These are phyloP conservation scores for Phycomyces blakesleeanus DNA, from an alignment of 192 early-diverging fungal genomes.

Conservation along the genomic window DNA sequence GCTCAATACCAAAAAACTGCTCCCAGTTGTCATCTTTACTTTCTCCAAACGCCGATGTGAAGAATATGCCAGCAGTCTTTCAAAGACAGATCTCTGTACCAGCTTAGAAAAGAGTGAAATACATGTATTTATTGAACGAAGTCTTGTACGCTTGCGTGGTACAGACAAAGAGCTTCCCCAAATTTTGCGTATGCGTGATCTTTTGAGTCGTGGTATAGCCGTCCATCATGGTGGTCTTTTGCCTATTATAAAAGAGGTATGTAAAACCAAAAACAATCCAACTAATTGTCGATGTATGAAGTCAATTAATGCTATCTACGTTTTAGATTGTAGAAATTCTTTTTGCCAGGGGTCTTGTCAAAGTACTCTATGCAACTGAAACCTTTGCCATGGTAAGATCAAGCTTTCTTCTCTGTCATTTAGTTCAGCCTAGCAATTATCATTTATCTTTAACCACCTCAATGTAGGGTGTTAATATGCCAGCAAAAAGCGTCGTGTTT, in stretches of 20 bases:
- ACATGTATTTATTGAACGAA: constrained; percentile 81
- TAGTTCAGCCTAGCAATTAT: not conserved
- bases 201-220: constrained; percentile 88
- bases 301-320: not conserved
- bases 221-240: constrained; percentile 96
- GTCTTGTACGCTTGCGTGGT: constrained; percentile 76
- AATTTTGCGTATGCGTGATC: constrained; percentile 76
- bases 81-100: constrained; percentile 77
- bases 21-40: constrained; percentile 90
- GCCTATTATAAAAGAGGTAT: constrained; percentile 93
- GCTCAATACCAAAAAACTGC: constrained; percentile 68
- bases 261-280: constrained; percentile 8
- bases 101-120: constrained; percentile 81
- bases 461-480: constrained; percentile 92
- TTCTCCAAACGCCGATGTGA: constrained; percentile 97
- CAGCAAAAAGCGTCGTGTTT: constrained; percentile 91
- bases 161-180: constrained; percentile 87
- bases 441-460: not conserved
- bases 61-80: constrained; percentile 75
- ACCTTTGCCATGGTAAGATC: constrained; percentile 90
- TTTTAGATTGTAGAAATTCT: constrained; percentile 88
- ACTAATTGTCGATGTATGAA: too few relatives aligned
- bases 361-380: constrained; percentile 95
- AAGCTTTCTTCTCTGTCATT: not conserved
- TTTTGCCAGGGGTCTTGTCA: constrained; percentile 86